These are phyloP conservation scores for Dendryphion nanum DNA, from an alignment of 2,329 filamentous ascomycete genomes.

Conservation along the genomic window DNA sequence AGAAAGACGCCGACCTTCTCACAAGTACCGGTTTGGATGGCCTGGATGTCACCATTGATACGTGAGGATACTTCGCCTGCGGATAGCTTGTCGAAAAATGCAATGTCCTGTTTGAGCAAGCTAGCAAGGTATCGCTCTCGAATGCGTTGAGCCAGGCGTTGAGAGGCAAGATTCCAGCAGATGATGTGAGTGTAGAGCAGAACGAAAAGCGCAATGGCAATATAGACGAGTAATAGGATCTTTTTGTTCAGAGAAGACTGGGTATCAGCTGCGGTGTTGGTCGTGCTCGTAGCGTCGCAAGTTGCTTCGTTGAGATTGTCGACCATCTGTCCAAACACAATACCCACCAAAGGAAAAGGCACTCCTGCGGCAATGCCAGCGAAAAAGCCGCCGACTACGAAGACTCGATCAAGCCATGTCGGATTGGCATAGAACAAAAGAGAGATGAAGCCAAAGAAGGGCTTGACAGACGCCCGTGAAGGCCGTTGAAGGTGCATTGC, in stretches of 20 bases:
- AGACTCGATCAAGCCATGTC: conserved; percentile 38
- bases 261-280: conserved; percentile 16
- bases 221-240: conserved; percentile 61
- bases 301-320: conserved; percentile 60
- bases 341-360: conserved; percentile 63
- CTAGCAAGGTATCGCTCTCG: conserved; percentile 60
- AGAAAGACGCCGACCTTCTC: conserved; percentile 70
- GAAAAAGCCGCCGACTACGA: conserved; percentile 38
- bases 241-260: conserved; percentile 55
- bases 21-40: conserved; percentile 65
- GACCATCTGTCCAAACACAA: conserved; percentile 63
- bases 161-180: conserved; percentile 64
- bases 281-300: conserved; percentile 44
- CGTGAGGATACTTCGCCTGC: conserved; percentile 63
- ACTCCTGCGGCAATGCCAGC: conserved; percentile 59
- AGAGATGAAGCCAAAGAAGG: conserved; percentile 31
- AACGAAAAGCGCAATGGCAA: conserved; percentile 62
- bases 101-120: conserved; percentile 60
- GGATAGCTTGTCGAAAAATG: conserved; percentile 63
- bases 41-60: conserved; percentile 64
- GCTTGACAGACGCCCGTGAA: conserved; percentile 25
- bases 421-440: conserved; percentile 38
- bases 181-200: conserved; percentile 64
- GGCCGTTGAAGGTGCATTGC: too few relatives aligned
- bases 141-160: conserved; percentile 62